Evolutionary conservation across 202 grass and related monocot species (phyloP).

Genomic region (Eragrostis tef): DNA sequence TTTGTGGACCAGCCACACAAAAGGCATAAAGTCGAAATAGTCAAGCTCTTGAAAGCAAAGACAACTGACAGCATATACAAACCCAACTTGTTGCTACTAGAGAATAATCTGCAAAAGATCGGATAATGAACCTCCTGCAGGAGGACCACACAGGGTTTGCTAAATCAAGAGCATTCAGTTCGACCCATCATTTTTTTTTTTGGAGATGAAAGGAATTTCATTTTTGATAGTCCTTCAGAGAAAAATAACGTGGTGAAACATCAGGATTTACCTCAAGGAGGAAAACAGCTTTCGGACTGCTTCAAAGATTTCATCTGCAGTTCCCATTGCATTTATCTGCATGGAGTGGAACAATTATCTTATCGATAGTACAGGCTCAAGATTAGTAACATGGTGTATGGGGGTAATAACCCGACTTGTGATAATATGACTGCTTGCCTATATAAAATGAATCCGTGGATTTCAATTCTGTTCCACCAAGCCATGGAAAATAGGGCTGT

Average conservation of each 20-base stretch:
- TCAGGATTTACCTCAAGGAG: conserved; percentile 61
- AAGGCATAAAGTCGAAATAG: background rate
- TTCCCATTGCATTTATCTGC: conserved; percentile 81
- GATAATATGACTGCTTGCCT: conserved; percentile 9
- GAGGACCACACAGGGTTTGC: background rate
- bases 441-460: conserved; percentile 5
- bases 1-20: conserved; percentile 4
- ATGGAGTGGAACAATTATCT: conserved; percentile 32
- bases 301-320: conserved; percentile 78
- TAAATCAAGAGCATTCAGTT: background rate
- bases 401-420: background rate
- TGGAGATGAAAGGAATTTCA: background rate
- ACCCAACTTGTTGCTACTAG: conserved; percentile 22
- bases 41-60: conserved; percentile 6
- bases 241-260: background rate
- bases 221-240: background rate
- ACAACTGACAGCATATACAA: background rate
- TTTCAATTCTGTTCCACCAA: background rate
- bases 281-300: conserved; percentile 58
- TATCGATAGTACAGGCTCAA: conserved; percentile 21
- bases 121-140: background rate
- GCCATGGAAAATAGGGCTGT: conserved; percentile 1
- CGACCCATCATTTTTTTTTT: conserved; percentile 7
- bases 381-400: background rate
- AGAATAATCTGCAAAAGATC: background rate